Conservation (phyloP, 768 basidiomycete species). For the Leccinellum rugosiceps region DNA sequence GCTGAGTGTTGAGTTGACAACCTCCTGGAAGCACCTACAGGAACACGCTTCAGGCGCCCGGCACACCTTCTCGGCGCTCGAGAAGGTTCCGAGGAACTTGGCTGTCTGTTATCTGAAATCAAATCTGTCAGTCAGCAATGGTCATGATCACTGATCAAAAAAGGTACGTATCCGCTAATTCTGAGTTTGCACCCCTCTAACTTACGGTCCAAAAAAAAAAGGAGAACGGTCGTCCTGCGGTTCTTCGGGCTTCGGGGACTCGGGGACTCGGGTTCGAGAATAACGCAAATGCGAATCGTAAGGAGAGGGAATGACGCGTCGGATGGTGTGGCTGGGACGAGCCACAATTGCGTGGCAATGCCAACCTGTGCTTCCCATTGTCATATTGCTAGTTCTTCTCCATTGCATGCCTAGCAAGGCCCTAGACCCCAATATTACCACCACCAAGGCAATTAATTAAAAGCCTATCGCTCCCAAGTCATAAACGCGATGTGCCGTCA, state of each 20-base stretch:
- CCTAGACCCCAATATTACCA: neutral
- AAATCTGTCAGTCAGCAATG: neutral
- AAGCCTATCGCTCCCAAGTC: neutral
- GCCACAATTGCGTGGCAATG: no score
- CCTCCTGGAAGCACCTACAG: no score
- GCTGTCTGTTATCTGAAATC: neutral
- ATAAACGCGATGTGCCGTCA: neutral
- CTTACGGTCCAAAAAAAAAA: neutral
- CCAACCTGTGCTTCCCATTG: no score
- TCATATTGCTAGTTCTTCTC: no score
- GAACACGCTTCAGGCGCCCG: no score
- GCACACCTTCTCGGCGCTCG: no score
- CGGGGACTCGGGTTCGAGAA: neutral
- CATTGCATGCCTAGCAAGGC: neutral
- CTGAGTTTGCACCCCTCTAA: neutral
- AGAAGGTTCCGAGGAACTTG: neutral
- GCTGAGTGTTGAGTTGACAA: no score
- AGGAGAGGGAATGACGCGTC: no score
- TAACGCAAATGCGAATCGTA: neutral
- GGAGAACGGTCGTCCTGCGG: neutral
- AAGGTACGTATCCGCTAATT: neutral
- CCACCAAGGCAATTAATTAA: neutral
- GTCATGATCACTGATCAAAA: neutral
- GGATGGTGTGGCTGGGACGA: no score
- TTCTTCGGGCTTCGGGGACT: neutral